Base-by-base conservation (phyloP, 768 basidiomycete species). In the Tricholoma bakamatsutake region DNA sequence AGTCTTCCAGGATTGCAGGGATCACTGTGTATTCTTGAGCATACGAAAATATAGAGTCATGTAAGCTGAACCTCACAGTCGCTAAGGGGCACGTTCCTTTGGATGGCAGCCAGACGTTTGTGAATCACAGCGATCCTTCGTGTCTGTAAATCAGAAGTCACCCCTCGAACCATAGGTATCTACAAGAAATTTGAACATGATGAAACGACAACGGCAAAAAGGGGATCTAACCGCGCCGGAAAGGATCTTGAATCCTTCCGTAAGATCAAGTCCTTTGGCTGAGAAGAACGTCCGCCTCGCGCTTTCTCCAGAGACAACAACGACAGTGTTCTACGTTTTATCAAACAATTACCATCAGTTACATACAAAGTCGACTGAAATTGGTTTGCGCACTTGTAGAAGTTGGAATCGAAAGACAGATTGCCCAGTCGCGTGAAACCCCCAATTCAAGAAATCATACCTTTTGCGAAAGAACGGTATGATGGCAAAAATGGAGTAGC, bases 181-280 rank as follows among this genome's bases (percentile, higher is more conserved):
- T 90, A 53, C 56, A 45, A 53, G 28, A 54, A 53, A 58, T 63
- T 48, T 66, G 63, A 5, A 50, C 40, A 57, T 59, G 28, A 56
- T n/a, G 3, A 48, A 54, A 57, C 35, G 64, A 57, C 52, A 56
- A 33, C 48, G 54, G 52, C 57, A 60, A 28, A 45, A 56, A 47
- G 59, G 52, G 55, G 51, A 56, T 57, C 85, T 60, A 67, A 90
- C 88, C 54, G 85, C 87, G 50, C 88, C 88, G 50, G 86, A 87
- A 58, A 91, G 77, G 63, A 88, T 80, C 63, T 83, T 87, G 76
- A 88, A 90, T 5, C 87, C 88, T 73, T 88, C 87, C 40, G 83
- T 84, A 50, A 91, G 78, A 68, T 90, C 87, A 59, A 91, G 80
- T 18, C 80, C 80, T 69, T 81, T 83, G 54, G 85, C 81, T 2